Base-by-base conservation (phyloP, 768 basidiomycete species). In the Boletus edulis region DNA sequence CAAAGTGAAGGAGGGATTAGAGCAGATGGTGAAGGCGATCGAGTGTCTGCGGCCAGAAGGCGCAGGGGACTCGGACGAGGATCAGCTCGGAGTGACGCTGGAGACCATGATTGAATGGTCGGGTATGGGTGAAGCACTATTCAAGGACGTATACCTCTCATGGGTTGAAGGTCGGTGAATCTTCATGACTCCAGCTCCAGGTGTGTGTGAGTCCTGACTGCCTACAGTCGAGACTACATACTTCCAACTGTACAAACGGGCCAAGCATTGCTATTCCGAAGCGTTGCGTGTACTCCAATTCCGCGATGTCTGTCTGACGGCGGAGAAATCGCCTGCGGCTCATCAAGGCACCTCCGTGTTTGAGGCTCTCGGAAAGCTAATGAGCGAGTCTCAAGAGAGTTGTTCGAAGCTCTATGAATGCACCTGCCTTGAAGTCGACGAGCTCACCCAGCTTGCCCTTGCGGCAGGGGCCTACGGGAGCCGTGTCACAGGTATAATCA, bases 181-280 rank as follows among this genome's bases (percentile, higher is more conserved):
- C 39, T 15, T 10, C 39, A 5, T 37, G 35, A 37, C 27, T 39
- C 20, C 1, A n/a, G 13, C 35, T 17, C 12, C 5, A 5, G 3
- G 0, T 17, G 22, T 17, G 22, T 11, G 29, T 3, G 27, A n/a
- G 29, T 18, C 4, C 22, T 37, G 41, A 56, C 31, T 8, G 13
- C 20, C 3, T 18, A 31, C 49, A 58, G 91, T 91, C 38, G 87
- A 94, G 70, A 84, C 90, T 13, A 83, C 81, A 1, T 76, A 85
- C 69, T 94, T 94, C 75, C 86, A 92, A 66, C 72, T 95, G 15
- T 91, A 89, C 76, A 87, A 86, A 60, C 83, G 94, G 52, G 83
- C 87, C 5, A 84, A 81, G 65, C 94, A 95, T 64, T 89, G 93
- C 48, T 82, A 86, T 68, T 76, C 82, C 6, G 94, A 95, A 73